Percentiles rank a stretch among this genome's conserved stretches.
Evolutionary conservation across 805 yeast genomes (phyloP).

Genomic region (Saturnispora saitoi): DNA sequence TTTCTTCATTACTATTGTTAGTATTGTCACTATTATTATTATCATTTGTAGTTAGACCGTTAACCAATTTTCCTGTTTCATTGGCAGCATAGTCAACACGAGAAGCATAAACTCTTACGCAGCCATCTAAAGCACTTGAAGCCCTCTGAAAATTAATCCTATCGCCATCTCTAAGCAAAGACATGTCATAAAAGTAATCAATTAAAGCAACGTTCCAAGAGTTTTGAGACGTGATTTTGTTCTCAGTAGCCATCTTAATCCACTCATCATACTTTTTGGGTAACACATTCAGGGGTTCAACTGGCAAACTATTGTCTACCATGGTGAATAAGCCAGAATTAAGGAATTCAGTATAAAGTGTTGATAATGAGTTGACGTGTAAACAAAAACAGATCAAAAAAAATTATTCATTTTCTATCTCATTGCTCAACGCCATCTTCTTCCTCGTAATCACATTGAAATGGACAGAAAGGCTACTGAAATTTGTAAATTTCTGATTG

Average conservation of each 20-base stretch:
- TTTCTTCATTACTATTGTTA: slow-evolving; percentile 17
- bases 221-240: slow-evolving; percentile 74
- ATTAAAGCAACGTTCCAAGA: slow-evolving; percentile 89
- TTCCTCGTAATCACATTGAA: not conserved
- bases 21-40: slow-evolving; percentile 9
- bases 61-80: slow-evolving; percentile 72
- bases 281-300: slow-evolving; percentile 12
- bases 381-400: not conserved
- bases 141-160: slow-evolving; percentile 85
- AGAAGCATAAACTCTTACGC: slow-evolving; percentile 85
- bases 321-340: not conserved
- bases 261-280: slow-evolving; percentile 62
- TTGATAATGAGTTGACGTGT: slow-evolving; percentile 1
- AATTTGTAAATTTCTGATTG: slow-evolving; percentile 24
- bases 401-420: not conserved
- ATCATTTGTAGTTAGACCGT: slow-evolving; percentile 27
- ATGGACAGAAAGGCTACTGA: slow-evolving; percentile 27
- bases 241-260: slow-evolving; percentile 77
- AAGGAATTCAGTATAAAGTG: not conserved
- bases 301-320: not conserved
- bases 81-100: slow-evolving; percentile 88
- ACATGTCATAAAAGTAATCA: slow-evolving; percentile 82
- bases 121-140: slow-evolving; percentile 85
- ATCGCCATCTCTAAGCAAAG: slow-evolving; percentile 65
- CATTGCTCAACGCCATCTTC: not conserved